Conservation (phyloP, 345 rosid genomes). For the Gossypium arboreum region DNA sequence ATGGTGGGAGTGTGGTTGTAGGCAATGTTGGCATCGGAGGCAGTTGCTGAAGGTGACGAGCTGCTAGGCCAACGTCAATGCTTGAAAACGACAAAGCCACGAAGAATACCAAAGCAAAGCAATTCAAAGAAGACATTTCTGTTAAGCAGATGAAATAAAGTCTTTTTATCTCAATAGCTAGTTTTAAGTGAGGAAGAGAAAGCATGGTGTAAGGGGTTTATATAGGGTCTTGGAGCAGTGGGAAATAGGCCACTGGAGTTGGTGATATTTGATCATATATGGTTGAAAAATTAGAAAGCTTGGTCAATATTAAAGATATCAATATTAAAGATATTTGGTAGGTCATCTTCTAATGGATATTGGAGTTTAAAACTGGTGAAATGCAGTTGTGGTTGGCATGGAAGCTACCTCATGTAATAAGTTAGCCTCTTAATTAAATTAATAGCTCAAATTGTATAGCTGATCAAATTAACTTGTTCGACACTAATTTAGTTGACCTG, state of each 20-base stretch:
- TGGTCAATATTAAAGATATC: neutral
- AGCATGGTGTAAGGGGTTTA: neutral
- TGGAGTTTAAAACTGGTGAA: neutral
- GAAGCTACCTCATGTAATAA: no score
- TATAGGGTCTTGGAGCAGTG: neutral
- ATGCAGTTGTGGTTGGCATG: no score
- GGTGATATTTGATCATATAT: no score
- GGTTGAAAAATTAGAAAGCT: neutral
- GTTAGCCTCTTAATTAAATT: no score
- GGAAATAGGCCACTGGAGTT: neutral
- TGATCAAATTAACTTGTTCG: no score
- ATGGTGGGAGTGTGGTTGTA: no score
- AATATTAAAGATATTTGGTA: neutral
- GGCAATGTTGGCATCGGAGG: neutral
- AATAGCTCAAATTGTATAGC: no score
- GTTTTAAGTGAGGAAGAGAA: constrained; percentile 18
- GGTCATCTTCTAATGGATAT: neutral
- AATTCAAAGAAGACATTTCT: constrained; percentile 15
- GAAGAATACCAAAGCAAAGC: neutral
- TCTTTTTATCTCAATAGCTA: neutral
- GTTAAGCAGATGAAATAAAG: neutral
- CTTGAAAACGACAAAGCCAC: constrained; percentile 17
- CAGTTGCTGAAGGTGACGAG: constrained; percentile 22
- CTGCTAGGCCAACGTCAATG: constrained; percentile 13
- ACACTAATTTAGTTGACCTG: no score